Evolutionary conservation across 495 filamentous ascomycete genomes (phyloP), one percentile per base, ranked within the genome.

Genomic region (Penicillium lividum): DNA sequence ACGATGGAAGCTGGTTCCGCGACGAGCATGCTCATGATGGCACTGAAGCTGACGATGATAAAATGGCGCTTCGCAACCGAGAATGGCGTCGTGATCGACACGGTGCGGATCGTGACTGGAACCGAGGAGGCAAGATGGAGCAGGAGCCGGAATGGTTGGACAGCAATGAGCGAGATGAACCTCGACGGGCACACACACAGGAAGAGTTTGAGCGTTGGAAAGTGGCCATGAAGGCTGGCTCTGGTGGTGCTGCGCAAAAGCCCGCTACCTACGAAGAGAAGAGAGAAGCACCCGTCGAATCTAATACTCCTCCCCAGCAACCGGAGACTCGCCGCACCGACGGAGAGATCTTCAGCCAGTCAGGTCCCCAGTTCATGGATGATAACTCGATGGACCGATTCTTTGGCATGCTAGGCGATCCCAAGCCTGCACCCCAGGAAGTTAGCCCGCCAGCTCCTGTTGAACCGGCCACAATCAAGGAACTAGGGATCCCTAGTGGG

Each of bases 131-230:
- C 36, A 81, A 78, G 61, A 51, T 83, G 46, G 91, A 94, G 65
- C 86, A 87, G 62, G 91, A 96, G 50, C 91, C 90, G 38, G 92
- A 94, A 68, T 93, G 89, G 90, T 74, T 93, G 72, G 91, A 94
- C 68, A 85, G 89, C 55, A 87, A 86, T 34, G 84, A 84, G 40
- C 89, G 88, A 49, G 83, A 87, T 50, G 87, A 87, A 59, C 69
- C 80, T 45, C 84, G 79, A 54, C 76, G 85, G 55, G 85, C 80
- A 16, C 90, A 89, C 67, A 96, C 89, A 9, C 87, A 89, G 66
- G 92, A 95, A 65, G 92, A 98, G 54, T 98, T 98, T 70, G 88
- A 97, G 73, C 88, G 88, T 58, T 98, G 95, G 85, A 97, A 97
- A 75, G 90, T 94, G 62, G 79, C 77, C 50, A 95, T 96, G 93